A percentile compares a stretch with the other conserved stretches of the same genome.
phyloP scores from a whole-genome alignment of 768 basidiomycete species.

The Trametes meyenii region DNA sequence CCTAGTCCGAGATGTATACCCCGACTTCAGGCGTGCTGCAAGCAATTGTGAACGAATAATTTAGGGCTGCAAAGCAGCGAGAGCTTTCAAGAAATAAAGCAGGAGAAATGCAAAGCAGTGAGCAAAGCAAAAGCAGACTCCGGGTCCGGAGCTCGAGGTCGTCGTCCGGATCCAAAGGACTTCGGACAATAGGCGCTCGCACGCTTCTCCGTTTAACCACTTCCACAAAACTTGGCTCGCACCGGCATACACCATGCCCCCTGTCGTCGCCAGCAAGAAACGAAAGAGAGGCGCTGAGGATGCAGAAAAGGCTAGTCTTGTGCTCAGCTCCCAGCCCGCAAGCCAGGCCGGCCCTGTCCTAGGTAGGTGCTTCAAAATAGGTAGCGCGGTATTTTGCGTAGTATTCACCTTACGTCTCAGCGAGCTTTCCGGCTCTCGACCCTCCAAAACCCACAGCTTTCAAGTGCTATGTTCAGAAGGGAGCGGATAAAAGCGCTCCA shows the following conservation, averaged over 20 bases:
- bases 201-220: background rate
- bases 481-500: constrained; percentile 43
- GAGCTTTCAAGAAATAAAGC: background rate
- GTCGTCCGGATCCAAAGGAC: constrained; percentile 20
- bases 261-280: constrained; percentile 36
- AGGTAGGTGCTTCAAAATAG: constrained; percentile 40
- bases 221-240: background rate
- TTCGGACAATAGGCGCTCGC: constrained; percentile 9
- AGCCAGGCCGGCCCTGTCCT: constrained; percentile 53
- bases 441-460: constrained; percentile 64
- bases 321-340: constrained; percentile 38
- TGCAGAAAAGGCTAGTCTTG: constrained; percentile 39
- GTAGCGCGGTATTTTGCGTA: background rate
- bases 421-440: constrained; percentile 65
- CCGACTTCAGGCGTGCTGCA: background rate
- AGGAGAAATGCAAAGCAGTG: background rate
- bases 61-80: constrained; percentile 2
- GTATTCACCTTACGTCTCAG: constrained; percentile 36
- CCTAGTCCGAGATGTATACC: background rate
- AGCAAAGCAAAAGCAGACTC: background rate
- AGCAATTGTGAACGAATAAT: constrained; percentile 7
- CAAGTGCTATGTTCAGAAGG: constrained; percentile 48
- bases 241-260: constrained; percentile 14
- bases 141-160: background rate
- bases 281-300: constrained; percentile 49